Percentiles rank a stretch among this genome's conserved stretches.
These are phyloP conservation scores for Podospora conica DNA, from an alignment of 495 filamentous ascomycete species.

Conservation along the genomic window DNA sequence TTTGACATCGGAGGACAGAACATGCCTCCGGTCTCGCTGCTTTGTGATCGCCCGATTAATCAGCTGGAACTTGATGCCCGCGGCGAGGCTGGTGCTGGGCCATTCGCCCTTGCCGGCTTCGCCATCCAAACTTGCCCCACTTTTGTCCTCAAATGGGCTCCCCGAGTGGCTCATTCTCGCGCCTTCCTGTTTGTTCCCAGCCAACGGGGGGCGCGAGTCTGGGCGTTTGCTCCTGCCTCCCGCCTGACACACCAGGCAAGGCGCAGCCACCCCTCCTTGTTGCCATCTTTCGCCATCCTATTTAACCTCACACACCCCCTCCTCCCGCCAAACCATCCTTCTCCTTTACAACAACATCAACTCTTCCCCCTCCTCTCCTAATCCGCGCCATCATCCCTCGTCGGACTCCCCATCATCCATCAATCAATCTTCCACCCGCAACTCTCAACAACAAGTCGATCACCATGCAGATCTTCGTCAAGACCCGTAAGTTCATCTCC, in stretches of 20 bases:
- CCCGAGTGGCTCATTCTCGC: constrained; percentile 19
- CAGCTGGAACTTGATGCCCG: background rate
- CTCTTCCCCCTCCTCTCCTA: background rate
- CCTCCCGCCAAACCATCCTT: constrained; percentile 1
- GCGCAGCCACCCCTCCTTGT: constrained; percentile 29
- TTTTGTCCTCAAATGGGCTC: background rate
- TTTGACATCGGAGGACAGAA: background rate
- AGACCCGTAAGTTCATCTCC: constrained; percentile 68
- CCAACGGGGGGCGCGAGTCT: constrained; percentile 8
- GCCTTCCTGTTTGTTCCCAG: constrained; percentile 27
- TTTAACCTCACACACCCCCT: constrained; percentile 20
- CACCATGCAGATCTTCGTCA: constrained; percentile 96
- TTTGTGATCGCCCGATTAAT: constrained; percentile 3
- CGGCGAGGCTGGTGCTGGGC: background rate
- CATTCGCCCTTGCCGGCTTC: background rate
- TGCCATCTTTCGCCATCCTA: constrained; percentile 37
- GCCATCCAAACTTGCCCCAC: constrained; percentile 3
- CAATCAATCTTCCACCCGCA: constrained; percentile 3
- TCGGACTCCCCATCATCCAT: background rate
- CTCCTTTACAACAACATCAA: constrained; percentile 2
- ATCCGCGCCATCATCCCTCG: background rate
- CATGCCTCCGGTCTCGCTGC: background rate
- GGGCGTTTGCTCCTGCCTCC: constrained; percentile 33
- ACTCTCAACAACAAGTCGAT: background rate
- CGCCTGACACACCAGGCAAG: constrained; percentile 22